Base-by-base conservation (phyloP, 129 eudicot species). In the Mikania micrantha region DNA sequence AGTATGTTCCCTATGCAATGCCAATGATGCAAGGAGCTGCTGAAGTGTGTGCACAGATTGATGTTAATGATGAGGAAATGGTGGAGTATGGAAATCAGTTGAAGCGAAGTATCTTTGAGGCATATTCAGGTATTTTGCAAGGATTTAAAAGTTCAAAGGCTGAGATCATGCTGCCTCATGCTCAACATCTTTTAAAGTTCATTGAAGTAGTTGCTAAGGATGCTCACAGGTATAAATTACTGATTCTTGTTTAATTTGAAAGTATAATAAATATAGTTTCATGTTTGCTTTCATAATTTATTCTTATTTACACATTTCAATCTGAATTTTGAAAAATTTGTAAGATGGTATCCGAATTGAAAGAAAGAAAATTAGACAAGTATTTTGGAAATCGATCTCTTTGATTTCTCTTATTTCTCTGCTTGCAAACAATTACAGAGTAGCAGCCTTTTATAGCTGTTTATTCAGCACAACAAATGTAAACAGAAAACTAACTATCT, bases 21-120 rank as follows among this genome's bases (percentile, higher is more conserved):
- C 91, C 93, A 17, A 91, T 88, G 96, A 81, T 91, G 90, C 85
- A 88, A 66, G 83, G 94, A 50, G 98, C 98, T 19, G 80, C 96
- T 5, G 94, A 88, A 72, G 74, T 88, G 32, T 88, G 90, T 85
- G 96, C 95, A 16, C 85, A 78, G 69, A 78, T 85, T 71, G 87
- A 83, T 20, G 54, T 48, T n/a, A 75, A 65, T 53, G 98, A 91
- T 67, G 98, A 91, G 64, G 98, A 91, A 71, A 91, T 88, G 88
- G 49, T 91, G 76, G 96, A 88, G 52, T 91, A 91, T 56, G 87
- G 87, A 15, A 91, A 91, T 71, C 96, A 83, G 71, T 82, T 91
- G 0, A 83, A 88, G 69, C 79, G 91, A 15, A 85, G 98, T 61
- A 91, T 91, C 44, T 84, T 91, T 49, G 98, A 91, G 72, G 98